phyloP scores from a whole-genome alignment of 1,284 basidiomycete species.

The Moesziomyces aphidis region DNA sequence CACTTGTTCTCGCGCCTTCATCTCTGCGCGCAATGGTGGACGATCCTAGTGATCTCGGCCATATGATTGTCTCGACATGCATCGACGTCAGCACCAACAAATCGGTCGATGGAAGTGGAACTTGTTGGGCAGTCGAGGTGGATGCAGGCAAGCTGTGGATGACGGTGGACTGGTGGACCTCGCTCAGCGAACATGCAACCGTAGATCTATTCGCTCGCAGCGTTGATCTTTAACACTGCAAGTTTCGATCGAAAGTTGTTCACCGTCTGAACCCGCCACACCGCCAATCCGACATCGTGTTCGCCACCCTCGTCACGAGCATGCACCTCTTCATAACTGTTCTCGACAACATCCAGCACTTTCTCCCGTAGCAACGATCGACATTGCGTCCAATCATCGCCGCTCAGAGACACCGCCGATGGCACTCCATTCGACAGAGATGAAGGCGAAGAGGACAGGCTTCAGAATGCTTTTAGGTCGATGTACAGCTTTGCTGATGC shows the following conservation, averaged over 20 bases:
- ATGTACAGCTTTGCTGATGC: conserved; percentile 59
- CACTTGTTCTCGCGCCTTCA: conserved; percentile 20
- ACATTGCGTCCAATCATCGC: not conserved
- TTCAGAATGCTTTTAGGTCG: conserved; percentile 52
- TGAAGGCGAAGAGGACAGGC: conserved; percentile 31
- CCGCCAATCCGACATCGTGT: not conserved
- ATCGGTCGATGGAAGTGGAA: not conserved
- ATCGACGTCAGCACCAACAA: conserved; percentile 1
- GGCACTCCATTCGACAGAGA: conserved; percentile 1
- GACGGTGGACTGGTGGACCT: too few relatives aligned
- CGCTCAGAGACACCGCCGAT: too few relatives aligned
- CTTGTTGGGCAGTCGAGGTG: not conserved
- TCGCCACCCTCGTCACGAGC: not conserved
- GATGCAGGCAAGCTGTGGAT: too few relatives aligned
- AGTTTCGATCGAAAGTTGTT: not conserved
- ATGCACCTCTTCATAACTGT: not conserved
- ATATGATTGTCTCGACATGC: conserved; percentile 10
- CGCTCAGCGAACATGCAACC: too few relatives aligned
- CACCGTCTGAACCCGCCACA: not conserved
- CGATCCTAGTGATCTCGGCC: not conserved
- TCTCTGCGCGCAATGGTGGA: not conserved
- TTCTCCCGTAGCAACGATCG: not conserved
- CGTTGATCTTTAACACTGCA: too few relatives aligned
- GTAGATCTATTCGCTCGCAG: too few relatives aligned
- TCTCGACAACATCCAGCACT: not conserved